Base-by-base conservation (phyloP, 768 basidiomycete species). In the Nidula microcarpa region DNA sequence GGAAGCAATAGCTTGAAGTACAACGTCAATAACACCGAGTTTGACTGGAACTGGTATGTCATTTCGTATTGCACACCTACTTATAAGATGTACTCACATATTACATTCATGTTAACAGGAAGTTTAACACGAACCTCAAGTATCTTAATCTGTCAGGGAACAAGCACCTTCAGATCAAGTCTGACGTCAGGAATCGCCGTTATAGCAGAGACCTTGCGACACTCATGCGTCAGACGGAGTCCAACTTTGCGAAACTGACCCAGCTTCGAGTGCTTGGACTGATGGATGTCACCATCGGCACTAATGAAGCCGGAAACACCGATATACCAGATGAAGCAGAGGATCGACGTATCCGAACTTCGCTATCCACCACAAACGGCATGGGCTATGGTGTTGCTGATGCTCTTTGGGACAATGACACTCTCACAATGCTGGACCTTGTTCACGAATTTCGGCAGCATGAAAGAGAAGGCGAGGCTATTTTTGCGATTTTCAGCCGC, bases 371-470 rank as follows among this genome's bases (percentile, higher is more conserved):
- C 34, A 86, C 98, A 53, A 90, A 89, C 70, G 84, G 84, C 51
- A 92, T 99, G 91, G 85, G 88, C 23, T 98, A 98, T 61, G 97
- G 96, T 13, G 96, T 99, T 52, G 91, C 96, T 0, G 97, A 99
- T 63, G 91, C 88, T 13, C 74, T 98, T 37, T 94, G 94, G 16
- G 77, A 74, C 53, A 80, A 82, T 55, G 89, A 94, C 46, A 82
- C 84, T 51, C 78, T 98, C 43, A 87, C 82, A 45, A 93, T 96
- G 85, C 80, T 97, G 57, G 97, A 99, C 68, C 79, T 98, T 23
- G 96, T 96, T 5, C 85, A 94, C 46, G 84, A 90, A 59, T 97
- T 95, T 70, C 83, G 88, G 6, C 83, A 80, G 11, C 23, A 23
- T 3, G 39, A 41, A 41, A 74, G 78, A 53, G 79, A 84, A 45